These are phyloP conservation scores for Blepharisma japonicum DNA, from an alignment of 73 alveolate genomes.

Conservation along the genomic window DNA sequence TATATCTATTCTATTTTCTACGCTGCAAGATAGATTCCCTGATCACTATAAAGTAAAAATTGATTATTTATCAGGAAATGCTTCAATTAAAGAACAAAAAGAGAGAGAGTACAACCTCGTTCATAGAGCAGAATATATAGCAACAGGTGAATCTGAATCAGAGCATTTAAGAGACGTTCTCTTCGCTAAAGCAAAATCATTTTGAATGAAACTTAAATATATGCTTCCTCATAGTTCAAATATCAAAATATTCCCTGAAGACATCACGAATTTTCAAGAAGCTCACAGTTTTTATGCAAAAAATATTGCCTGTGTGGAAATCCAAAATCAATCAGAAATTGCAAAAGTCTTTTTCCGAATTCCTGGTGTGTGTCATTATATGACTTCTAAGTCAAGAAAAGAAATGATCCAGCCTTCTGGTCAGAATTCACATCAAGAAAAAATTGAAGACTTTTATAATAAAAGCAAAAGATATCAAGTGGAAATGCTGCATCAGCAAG, in stretches of 20 bases:
- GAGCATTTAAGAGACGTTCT: too few relatives aligned
- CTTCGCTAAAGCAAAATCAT: too few relatives aligned
- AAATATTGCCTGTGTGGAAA: constrained; percentile 32
- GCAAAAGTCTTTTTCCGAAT: constrained; percentile 13
- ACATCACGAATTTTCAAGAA: background rate
- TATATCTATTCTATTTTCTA: constrained; percentile 1
- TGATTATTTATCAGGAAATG: background rate
- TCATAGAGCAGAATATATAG: background rate
- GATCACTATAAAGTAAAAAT: constrained; percentile 3
- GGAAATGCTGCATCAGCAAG: constrained; percentile 27
- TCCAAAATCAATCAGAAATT: background rate
- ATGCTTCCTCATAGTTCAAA: too few relatives aligned
- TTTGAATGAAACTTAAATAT: too few relatives aligned
- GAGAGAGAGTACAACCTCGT: background rate
- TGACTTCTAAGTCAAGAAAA: constrained; percentile 6
- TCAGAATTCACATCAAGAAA: constrained; percentile 9
- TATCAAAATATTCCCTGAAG: too few relatives aligned
- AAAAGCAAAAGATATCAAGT: constrained; percentile 17
- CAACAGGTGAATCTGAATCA: background rate
- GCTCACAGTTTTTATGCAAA: constrained; percentile 10
- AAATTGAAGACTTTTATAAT: constrained; percentile 28
- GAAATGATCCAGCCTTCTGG: background rate
- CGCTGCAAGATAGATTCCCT: constrained; percentile 12
- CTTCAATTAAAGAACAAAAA: too few relatives aligned
- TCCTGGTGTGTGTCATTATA: background rate